Conservation (phyloP, 129 eudicot genomes). For the Deinandra increscens region DNA sequence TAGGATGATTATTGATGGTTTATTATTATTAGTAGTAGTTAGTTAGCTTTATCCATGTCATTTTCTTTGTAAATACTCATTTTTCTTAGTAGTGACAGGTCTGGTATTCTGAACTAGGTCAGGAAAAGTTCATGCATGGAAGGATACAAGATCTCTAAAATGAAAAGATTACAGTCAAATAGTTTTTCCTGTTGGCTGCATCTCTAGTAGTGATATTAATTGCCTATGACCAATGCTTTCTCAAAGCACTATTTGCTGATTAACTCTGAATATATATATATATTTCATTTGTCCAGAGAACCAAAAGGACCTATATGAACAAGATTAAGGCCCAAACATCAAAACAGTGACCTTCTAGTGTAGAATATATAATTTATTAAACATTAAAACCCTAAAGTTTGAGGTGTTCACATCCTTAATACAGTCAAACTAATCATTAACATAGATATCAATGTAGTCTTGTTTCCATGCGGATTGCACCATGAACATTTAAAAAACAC, state of each 20-base stretch:
- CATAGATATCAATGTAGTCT: slow-evolving; percentile 28
- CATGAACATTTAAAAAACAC: slow-evolving; percentile 22
- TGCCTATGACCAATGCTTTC: background rate
- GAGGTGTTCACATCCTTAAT: slow-evolving; percentile 13
- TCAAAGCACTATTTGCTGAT: background rate
- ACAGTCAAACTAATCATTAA: slow-evolving; percentile 35
- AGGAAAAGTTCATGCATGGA: no score
- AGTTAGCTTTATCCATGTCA: no score
- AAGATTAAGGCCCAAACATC: slow-evolving; percentile 2
- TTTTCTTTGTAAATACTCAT: no score
- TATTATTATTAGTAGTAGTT: no score
- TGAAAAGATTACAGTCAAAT: no score
- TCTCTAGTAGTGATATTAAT: no score
- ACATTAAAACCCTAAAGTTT: background rate
- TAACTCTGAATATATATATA: background rate
- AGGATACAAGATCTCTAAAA: no score
- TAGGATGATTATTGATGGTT: no score
- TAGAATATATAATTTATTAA: background rate
- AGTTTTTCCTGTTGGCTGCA: no score
- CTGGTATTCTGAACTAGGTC: no score
- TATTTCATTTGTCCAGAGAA: background rate
- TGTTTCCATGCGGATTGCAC: slow-evolving; percentile 37
- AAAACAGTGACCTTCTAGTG: background rate
- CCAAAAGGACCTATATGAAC: background rate
- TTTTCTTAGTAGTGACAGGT: no score